Evolutionary conservation across 2,329 filamentous ascomycete species (phyloP).

Genomic region (Aspergillus hiratsukae): DNA sequence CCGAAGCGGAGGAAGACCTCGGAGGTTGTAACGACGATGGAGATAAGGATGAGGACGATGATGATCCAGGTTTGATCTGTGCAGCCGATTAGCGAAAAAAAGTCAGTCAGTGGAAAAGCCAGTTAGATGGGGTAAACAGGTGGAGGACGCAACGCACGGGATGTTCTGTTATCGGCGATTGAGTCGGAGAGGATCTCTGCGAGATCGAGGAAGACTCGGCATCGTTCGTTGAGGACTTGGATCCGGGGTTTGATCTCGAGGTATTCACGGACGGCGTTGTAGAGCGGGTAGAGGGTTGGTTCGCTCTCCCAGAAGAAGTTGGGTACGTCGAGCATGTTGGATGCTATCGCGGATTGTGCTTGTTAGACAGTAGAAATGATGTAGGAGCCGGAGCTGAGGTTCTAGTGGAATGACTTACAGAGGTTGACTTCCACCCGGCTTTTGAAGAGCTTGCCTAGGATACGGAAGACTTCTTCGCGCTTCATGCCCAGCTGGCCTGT

Average conservation of each 20-base stretch:
- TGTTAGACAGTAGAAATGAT: conserved; percentile 15
- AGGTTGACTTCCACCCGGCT: conserved; percentile 95
- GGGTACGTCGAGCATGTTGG: conserved; percentile 91
- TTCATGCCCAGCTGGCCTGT: conserved; percentile 91
- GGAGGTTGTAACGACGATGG: conserved; percentile 83
- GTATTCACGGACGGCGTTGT: conserved; percentile 91
- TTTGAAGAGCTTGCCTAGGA: conserved; percentile 85
- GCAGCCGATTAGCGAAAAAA: conserved; percentile 7
- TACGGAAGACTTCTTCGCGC: conserved; percentile 83
- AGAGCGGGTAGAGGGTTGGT: conserved; percentile 89
- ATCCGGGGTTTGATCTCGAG: conserved; percentile 95
- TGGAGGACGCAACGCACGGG: conserved; percentile 43
- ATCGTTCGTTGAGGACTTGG: conserved; percentile 94
- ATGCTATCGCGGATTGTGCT: conserved; percentile 52
- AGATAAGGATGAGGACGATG: conserved; percentile 86
- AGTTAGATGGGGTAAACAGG: neutral
- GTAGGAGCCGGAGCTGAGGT: neutral
- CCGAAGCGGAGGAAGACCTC: conserved; percentile 85
- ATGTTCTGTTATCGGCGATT: conserved; percentile 93
- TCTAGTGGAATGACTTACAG: conserved; percentile 58
- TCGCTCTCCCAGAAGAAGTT: conserved; percentile 99
- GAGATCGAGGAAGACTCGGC: conserved; percentile 91
- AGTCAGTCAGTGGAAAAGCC: neutral
- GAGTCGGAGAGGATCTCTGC: conserved; percentile 91
- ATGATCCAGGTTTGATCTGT: conserved; percentile 90